Evolutionary conservation across 73 alveolate species (phyloP).

Genomic region (Durusdinium trenchii): DNA sequence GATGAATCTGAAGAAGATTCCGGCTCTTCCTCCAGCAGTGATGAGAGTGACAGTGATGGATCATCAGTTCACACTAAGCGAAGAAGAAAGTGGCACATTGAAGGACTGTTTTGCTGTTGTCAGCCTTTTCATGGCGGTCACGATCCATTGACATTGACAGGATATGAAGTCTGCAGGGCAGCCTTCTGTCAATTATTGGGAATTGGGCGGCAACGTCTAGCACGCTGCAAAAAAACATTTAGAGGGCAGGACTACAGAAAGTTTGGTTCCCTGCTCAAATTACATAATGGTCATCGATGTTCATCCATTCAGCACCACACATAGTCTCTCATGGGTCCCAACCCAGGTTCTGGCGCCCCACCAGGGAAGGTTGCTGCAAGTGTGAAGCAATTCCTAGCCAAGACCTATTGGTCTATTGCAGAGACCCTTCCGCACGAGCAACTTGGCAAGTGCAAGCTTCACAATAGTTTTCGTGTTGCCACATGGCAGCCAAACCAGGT

Average conservation of each 20-base stretch:
- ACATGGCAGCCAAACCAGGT: not conserved
- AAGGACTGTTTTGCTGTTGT: too few species aligned
- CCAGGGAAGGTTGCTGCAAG: not conserved
- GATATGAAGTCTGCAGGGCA: conserved; percentile 13
- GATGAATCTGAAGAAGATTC: too few species aligned
- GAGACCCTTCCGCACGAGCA: conserved; percentile 60
- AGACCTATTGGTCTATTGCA: conserved; percentile 52
- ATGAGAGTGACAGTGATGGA: not conserved
- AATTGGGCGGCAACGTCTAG: not conserved
- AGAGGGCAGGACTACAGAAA: not conserved
- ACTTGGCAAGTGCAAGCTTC: too few species aligned
- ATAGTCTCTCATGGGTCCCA: too few species aligned
- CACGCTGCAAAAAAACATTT: not conserved
- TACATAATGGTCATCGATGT: too few species aligned
- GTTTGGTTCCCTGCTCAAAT: not conserved
- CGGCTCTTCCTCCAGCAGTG: too few species aligned
- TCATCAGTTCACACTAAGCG: not conserved
- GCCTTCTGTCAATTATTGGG: conserved; percentile 20
- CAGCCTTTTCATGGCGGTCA: too few species aligned
- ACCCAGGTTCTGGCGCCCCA: conserved; percentile 1
- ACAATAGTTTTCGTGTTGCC: too few species aligned
- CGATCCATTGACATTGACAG: too few species aligned
- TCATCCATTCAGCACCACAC: too few species aligned
- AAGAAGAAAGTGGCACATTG: conserved; percentile 11
- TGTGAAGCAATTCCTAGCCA: not conserved